A percentile compares a stretch with the other conserved stretches of the same genome.
Evolutionary conservation across 1,284 basidiomycete genomes (phyloP).

Genomic region (Marasmius sp.): DNA sequence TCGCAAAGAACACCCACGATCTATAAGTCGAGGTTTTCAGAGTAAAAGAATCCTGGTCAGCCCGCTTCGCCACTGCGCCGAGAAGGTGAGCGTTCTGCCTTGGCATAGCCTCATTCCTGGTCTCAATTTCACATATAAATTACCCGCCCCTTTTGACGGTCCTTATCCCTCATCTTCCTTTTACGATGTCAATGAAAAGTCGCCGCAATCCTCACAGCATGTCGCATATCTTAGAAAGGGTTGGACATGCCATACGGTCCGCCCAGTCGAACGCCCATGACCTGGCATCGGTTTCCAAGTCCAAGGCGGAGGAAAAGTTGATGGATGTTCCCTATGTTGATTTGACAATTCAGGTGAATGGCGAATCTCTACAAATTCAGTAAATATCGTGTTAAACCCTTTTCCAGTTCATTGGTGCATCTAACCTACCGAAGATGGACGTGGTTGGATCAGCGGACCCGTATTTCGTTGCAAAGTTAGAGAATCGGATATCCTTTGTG

Average conservation of each 20-base stretch:
- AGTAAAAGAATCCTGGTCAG: too few relatives aligned
- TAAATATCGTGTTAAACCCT: not conserved
- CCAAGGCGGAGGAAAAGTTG: constrained; percentile 31
- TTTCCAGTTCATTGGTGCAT: constrained; percentile 67
- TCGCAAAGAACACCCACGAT: too few relatives aligned
- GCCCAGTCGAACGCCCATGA: constrained; percentile 30
- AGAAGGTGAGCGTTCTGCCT: not conserved
- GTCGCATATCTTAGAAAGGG: constrained; percentile 34
- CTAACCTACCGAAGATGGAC: constrained; percentile 67
- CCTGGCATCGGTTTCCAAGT: constrained; percentile 27
- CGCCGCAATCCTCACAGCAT: constrained; percentile 36
- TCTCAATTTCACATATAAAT: not conserved
- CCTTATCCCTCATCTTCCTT: not conserved
- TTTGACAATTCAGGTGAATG: constrained; percentile 44
- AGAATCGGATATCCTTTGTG: constrained; percentile 62
- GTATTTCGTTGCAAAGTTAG: constrained; percentile 69
- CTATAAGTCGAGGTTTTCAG: too few relatives aligned
- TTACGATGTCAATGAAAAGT: constrained; percentile 13
- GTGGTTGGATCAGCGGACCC: constrained; percentile 68
- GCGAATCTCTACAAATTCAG: not conserved
- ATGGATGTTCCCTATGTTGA: constrained; percentile 44
- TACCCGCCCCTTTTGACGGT: not conserved
- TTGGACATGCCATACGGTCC: constrained; percentile 27
- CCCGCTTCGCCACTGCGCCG: too few relatives aligned
- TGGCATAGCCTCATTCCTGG: not conserved